Conservation (phyloP, 208 protist species). For the Trypanosomatidae sp. region DNA sequence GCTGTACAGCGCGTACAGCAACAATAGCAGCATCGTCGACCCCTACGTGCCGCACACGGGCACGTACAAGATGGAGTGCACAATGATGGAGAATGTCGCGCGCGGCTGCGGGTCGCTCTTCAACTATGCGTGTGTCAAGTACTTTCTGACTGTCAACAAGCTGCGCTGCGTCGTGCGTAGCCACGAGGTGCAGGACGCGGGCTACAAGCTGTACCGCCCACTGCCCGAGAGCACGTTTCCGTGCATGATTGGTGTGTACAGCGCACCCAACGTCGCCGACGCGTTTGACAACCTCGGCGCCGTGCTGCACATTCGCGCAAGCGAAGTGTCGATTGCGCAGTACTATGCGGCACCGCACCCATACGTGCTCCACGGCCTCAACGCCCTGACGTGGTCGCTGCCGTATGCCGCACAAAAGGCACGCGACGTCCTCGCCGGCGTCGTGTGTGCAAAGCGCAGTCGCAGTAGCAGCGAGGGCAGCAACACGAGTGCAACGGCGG, state of each 20-base stretch:
- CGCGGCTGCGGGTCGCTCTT: conserved; percentile 84
- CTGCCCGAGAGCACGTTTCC: conserved; percentile 89
- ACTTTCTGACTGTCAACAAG: conserved; percentile 91
- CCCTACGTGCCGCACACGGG: conserved; percentile 45
- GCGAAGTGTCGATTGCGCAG: conserved; percentile 95
- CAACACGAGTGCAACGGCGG: too few relatives aligned
- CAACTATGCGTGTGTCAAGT: conserved; percentile 62
- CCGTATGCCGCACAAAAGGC: conserved; percentile 95
- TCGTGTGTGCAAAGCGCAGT: too few relatives aligned
- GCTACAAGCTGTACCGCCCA: conserved; percentile 88
- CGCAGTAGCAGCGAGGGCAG: too few relatives aligned
- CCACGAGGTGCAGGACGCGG: conserved; percentile 92
- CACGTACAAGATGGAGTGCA: conserved; percentile 39
- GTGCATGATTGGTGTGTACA: conserved; percentile 94
- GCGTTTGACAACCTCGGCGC: conserved; percentile 95
- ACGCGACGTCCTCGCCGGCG: conserved; percentile 52
- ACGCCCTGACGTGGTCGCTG: conserved; percentile 95
- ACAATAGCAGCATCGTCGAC: too few relatives aligned
- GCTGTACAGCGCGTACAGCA: too few relatives aligned
- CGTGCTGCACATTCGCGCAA: conserved; percentile 87
- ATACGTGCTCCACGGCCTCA: too few relatives aligned
- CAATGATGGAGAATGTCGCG: conserved; percentile 53
- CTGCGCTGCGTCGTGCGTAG: conserved; percentile 93
- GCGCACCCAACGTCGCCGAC: conserved; percentile 96
- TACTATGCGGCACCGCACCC: too few relatives aligned